These are phyloP conservation scores for Leccinum ponderosum DNA, from an alignment of 1,284 basidiomycete genomes.

Conservation along the genomic window DNA sequence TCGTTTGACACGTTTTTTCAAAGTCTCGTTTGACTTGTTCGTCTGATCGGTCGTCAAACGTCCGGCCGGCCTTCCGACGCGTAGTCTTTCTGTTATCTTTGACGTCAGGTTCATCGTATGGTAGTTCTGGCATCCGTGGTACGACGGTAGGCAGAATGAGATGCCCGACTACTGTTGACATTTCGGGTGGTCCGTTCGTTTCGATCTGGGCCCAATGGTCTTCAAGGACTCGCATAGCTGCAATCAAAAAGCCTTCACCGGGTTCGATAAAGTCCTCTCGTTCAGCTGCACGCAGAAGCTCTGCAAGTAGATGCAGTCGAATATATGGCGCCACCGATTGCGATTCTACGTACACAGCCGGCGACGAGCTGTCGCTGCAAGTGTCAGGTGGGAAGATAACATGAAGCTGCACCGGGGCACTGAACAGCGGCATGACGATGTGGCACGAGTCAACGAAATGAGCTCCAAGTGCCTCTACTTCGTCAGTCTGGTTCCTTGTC, in stretches of 20 bases:
- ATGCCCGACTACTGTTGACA: conserved; percentile 57
- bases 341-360: conserved; percentile 82
- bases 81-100: background rate
- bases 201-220: conserved; percentile 66
- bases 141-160: conserved; percentile 8
- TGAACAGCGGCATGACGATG: conserved; percentile 62
- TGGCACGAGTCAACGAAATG: conserved; percentile 44
- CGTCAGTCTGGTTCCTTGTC: conserved; percentile 44
- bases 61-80: conserved; percentile 16
- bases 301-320: conserved; percentile 79
- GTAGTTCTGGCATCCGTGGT: background rate
- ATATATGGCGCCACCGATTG: conserved; percentile 77
- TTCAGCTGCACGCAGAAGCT: conserved; percentile 56
- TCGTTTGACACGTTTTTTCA: conserved; percentile 43
- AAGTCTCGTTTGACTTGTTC: conserved; percentile 59
- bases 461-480: conserved; percentile 71
- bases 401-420: conserved; percentile 66
- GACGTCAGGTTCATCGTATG: conserved; percentile 1
- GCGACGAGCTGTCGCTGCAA: conserved; percentile 55
- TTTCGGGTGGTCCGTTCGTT: conserved; percentile 70
- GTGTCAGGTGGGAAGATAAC: conserved; percentile 52
- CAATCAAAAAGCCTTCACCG: conserved; percentile 75
- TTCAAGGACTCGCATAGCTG: conserved; percentile 76
- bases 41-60: conserved; percentile 48
- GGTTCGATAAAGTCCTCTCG: conserved; percentile 58